Base-by-base conservation (phyloP, 495 filamentous ascomycete species). In the Trichoderma virens region DNA sequence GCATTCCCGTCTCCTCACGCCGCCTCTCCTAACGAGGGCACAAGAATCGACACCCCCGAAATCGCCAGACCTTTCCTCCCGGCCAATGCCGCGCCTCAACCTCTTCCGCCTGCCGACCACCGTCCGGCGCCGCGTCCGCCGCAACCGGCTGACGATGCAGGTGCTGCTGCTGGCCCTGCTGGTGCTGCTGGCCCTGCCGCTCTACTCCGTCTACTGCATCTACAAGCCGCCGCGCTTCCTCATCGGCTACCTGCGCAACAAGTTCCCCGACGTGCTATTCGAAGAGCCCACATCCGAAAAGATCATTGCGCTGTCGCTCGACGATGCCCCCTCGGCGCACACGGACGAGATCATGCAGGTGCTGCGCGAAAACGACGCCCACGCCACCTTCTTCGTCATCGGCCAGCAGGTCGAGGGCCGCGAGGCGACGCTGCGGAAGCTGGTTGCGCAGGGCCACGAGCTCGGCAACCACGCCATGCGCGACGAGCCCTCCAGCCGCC, bases 381-480 rank as follows among this genome's bases (percentile, higher is more conserved):
- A 79, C 6, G 89, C 88, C 0, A 92, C 90, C 0, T 92, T 92
- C 70, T 93, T 92, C 72, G 74, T 91, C 11, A 91, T 95, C 65
- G 92, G 91, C 14, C 78, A 78, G 8, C 90, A 96, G 72, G 85
- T 92, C 0, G 43, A 77, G 0, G 87, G 85, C 0, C 74, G 82
- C 25, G 85, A 90, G 72, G 68, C 77, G 2, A 74, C 82, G 0
- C 78, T 94, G 27, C 70, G 79, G 41, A 79, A 87, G 43, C 72
- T 92, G 3, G 78, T 93, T n/a, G 71, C 78, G 23, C 76, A 71
- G 16, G 87, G 87, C 7, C 85, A 88, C 68, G 90, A 93, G 71
- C 78, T 93, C 11, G 91, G 82, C 51, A 95, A 95, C 73, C 91
- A 96, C 73, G 91, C 87, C 4, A 92, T 92, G 89, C 79, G 82